Conservation (phyloP, 192 early-diverging fungal species). For the Coemansia erecta region DNA sequence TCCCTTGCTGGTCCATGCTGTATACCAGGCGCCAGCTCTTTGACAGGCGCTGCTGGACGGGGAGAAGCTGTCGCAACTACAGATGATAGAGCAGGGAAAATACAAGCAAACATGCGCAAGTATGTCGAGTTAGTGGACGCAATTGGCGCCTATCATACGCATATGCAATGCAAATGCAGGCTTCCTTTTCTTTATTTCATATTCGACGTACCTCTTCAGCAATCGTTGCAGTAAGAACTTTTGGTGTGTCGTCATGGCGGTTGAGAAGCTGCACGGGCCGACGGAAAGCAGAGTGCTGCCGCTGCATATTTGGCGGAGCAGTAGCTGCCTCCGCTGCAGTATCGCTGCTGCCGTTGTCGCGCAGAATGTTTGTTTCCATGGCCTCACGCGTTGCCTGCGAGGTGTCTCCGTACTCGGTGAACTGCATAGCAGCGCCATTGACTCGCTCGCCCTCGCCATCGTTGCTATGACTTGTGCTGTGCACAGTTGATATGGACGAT, state of each 20-base stretch:
- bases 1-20: constrained; percentile 91
- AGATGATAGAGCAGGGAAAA: constrained; percentile 3
- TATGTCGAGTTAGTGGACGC: not conserved
- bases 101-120: not conserved
- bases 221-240: constrained; percentile 42
- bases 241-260: constrained; percentile 35
- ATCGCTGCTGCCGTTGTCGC: constrained; percentile 6
- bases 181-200: no score
- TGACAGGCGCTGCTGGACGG: constrained; percentile 73
- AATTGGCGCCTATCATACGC: not conserved
- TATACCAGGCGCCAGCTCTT: constrained; percentile 82
- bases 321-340: not conserved
- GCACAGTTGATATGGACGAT: not conserved
- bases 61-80: constrained; percentile 77
- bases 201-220: constrained; percentile 19
- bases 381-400: constrained; percentile 25
- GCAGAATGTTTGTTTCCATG: constrained; percentile 25
- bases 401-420: constrained; percentile 5
- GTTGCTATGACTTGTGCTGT: not conserved
- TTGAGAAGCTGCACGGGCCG: constrained; percentile 33
- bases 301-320: not conserved
- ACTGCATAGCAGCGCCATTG: not conserved
- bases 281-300: constrained; percentile 5
- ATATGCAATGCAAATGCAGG: not conserved
- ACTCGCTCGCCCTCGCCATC: not conserved